Conservation (phyloP, 73 alveolate genomes). For the Tetrahymena borealis region DNA sequence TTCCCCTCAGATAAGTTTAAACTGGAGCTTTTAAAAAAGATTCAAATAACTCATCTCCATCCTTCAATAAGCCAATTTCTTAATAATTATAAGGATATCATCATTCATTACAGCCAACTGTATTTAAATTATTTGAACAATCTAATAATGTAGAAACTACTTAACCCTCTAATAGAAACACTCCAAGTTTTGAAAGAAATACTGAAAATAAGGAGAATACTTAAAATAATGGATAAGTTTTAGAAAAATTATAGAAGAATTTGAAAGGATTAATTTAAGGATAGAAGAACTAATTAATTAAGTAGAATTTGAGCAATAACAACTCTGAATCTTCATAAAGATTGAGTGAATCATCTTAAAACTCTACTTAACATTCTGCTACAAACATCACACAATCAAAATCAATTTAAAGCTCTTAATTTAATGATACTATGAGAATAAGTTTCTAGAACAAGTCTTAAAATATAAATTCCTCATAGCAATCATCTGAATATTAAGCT, state of each 20-base stretch:
- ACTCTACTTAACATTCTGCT: not conserved
- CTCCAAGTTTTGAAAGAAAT: not conserved
- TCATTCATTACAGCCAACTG: not conserved
- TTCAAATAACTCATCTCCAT: not conserved
- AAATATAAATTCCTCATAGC: no score
- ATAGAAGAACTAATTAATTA: not conserved
- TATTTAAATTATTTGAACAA: not conserved
- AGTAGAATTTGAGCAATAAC: not conserved
- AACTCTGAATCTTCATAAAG: no score
- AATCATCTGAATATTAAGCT: no score
- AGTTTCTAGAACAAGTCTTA: not conserved
- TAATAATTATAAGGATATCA: not conserved
- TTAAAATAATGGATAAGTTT: not conserved
- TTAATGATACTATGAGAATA: not conserved
- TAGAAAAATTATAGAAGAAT: not conserved
- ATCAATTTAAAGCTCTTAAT: not conserved
- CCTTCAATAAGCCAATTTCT: not conserved
- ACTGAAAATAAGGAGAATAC: not conserved
- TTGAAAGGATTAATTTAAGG: not conserved
- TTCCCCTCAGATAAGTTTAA: not conserved
- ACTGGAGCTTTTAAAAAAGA: not conserved
- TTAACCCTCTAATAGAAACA: not conserved
- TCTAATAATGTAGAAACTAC: not conserved
- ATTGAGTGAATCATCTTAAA: no score
- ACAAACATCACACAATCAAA: not conserved